Conservation (phyloP, 164 flowering plant genomes). For the Magnolia kwangsiensis region DNA sequence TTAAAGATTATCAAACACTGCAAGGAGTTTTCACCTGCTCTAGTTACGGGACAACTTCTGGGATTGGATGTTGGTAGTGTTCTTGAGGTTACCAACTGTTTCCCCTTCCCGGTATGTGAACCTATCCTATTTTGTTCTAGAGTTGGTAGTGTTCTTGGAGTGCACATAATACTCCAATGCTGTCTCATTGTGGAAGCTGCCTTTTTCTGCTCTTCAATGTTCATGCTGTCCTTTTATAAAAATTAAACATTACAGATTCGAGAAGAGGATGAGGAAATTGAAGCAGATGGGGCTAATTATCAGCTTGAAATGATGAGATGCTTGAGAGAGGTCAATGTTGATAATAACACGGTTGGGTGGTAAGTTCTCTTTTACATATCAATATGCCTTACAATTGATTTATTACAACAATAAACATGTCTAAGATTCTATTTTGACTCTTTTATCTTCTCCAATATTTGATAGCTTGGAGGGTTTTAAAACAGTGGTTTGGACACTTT, state of each 20-base stretch:
- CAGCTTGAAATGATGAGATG: slow-evolving; percentile 99
- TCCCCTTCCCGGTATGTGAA: slow-evolving; percentile 83
- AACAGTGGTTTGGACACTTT: no score
- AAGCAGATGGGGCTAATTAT: slow-evolving; percentile 98
- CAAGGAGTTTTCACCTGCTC: slow-evolving; percentile 83
- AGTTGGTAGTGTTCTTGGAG: no score
- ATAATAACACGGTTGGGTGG: slow-evolving; percentile 89
- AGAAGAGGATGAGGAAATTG: slow-evolving; percentile 96
- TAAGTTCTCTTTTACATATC: slow-evolving; percentile 10
- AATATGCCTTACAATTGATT: background rate
- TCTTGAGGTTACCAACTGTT: slow-evolving; percentile 96
- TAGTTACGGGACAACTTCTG: slow-evolving; percentile 93
- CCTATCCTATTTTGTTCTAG: background rate
- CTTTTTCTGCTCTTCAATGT: background rate
- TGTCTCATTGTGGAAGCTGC: background rate
- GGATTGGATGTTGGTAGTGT: slow-evolving; percentile 98
- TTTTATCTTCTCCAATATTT: background rate
- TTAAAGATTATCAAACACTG: slow-evolving; percentile 94
- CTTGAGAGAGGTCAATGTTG: slow-evolving; percentile 96
- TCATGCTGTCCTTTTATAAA: background rate
- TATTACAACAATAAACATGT: background rate
- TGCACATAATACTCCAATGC: background rate
- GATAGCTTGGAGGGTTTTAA: background rate
- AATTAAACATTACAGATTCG: slow-evolving; percentile 39
- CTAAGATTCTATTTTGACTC: background rate